Evolutionary conservation across 129 eudicot species (phyloP), one percentile per base, ranked within the genome.

Genomic region (Artemisia tridentata): DNA sequence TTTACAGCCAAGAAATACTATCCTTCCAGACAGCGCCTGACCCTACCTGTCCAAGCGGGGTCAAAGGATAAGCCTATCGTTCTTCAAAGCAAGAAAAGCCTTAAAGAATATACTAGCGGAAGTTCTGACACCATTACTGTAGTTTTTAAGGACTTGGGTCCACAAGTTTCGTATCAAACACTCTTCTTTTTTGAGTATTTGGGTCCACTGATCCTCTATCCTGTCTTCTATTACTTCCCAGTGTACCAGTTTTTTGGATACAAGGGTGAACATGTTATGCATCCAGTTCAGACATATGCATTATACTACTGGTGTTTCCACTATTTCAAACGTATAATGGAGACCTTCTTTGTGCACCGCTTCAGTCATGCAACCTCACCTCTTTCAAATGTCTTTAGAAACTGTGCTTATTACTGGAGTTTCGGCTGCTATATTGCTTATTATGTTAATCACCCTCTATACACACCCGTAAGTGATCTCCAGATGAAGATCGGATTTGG

Each of bases 351-450:
- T 52, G 89, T 95, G 67, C 97, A 95, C 78, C 95, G 97, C 29
- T 95, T 90, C 81, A 95, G 97, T 84, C 99, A 90, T 69, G 99
- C 99, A 48, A 95, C 99, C 7, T 95, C 99, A 25, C 99, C 99
- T 41, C 57, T 95, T 31, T 84, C 99, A n/a, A 90, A 95, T 66
- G 97, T 95, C 61, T 95, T 95, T 60, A 84, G 96, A 29, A 95
- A 95, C 85, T 90, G 96, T 79, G 89, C 93, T 65, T 90, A 90
- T 80, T 95, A 95, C 88, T 95, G 99, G 99, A 74, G 81, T 56
- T 95, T 95, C 67, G 97, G 97, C 25, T 89, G 90, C 80, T 88
- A 78, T 72, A 84, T 95, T 62, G 99, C 99, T 43, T 95, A 95
- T 79, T 90, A 71, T 61, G 91, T 90, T 43, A 95, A 95, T 62